Evolutionary conservation across 495 filamentous ascomycete genomes (phyloP), one percentile per base, ranked within the genome.

Genomic region (Glarea lozoyensis): DNA sequence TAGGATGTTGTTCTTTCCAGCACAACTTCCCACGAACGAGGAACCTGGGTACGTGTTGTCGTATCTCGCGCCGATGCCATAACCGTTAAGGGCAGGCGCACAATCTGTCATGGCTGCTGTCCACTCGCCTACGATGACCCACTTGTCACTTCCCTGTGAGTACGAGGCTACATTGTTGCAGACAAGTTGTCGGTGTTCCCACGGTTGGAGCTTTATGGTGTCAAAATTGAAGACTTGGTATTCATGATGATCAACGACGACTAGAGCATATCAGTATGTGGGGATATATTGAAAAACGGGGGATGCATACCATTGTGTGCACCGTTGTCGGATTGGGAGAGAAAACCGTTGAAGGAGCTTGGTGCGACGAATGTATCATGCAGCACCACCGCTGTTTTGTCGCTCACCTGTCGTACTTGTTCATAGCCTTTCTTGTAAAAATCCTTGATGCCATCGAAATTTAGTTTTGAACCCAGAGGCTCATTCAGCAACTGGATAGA

Each of bases 401-500:
- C 49, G 19, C 71, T 74, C 19, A 78, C 62, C 10, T 68, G 51
- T 48, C 68, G 76, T 15, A 79, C 60, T 22, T 68, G 66, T 3
- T 66, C 67, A 60, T 66, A 79, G 9, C 74, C 71, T 37, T 79
- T 68, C 23, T 72, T 66, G 61, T 84, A 83, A 62, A 79, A 88
- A 39, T 76, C 63, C 48, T 70, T 63, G 19, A 86, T 47, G 4
- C 47, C 58, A 40, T 63, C 63, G 21, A 72, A 52, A 47, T 77
- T 62, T 12, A 88, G 63, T 1, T 60, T 63, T 0, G 59, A 31
- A 16, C 61, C 60, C 25, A 77, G 66, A 16, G 76, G 84, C 59
- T 88, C 84, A 54, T 89, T 88, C 38, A 88, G 61, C 2, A 84
- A 70, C 55, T 87, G 73, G 52, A 89, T 81, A 0, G 74, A 70